Conservation (phyloP, 176 grass and related monocot genomes). For the Avena eriantha region DNA sequence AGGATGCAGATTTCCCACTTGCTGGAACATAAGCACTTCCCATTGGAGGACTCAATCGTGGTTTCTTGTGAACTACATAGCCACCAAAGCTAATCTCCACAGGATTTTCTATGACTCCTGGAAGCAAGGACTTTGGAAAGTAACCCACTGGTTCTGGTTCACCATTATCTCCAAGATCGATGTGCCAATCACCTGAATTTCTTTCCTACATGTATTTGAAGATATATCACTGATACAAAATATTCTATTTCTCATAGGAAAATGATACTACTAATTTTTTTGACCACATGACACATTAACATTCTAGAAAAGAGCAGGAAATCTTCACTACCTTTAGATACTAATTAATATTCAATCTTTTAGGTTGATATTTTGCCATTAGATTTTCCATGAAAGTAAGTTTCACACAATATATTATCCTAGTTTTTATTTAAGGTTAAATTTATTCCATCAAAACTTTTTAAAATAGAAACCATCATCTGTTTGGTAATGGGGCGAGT, state of each 20-base stretch:
- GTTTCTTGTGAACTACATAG: neutral
- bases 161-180: slow-evolving; percentile 16
- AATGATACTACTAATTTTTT: too few species aligned
- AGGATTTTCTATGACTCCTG: neutral
- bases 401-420: neutral
- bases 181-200: neutral
- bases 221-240: neutral
- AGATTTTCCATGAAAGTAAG: too few species aligned
- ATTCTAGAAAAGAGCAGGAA: neutral
- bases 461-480: neutral
- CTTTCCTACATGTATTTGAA: neutral
- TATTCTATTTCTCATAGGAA: neutral
- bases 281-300: neutral
- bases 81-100: neutral
- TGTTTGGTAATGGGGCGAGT: neutral
- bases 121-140: neutral
- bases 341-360: neutral
- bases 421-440: neutral
- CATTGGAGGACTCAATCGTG: neutral
- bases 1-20: neutral
- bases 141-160: neutral
- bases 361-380: too few species aligned
- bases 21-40: neutral
- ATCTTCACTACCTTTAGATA: neutral
- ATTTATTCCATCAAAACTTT: too few species aligned